These are phyloP conservation scores for Cryptococcus amylolentus DNA, from an alignment of 1,284 basidiomycete species.

Conservation along the genomic window DNA sequence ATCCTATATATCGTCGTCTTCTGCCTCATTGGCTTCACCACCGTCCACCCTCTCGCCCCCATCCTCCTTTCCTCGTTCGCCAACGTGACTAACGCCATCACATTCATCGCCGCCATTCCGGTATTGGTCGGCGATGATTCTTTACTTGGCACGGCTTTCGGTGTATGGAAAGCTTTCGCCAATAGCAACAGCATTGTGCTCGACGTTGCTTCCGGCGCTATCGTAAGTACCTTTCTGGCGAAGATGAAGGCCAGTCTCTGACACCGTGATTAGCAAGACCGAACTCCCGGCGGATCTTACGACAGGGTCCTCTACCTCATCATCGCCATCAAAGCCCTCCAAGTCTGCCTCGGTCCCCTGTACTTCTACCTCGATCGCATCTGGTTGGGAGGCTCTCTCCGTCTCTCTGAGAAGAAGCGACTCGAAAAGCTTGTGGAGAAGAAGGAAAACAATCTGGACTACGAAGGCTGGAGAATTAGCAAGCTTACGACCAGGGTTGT, in stretches of 20 bases:
- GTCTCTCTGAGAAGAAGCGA: conserved; percentile 36
- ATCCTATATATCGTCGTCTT: conserved; percentile 49
- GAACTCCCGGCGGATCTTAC: conserved; percentile 39
- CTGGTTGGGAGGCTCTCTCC: conserved; percentile 43
- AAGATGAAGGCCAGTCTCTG: neutral
- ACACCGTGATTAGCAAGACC: conserved; percentile 40
- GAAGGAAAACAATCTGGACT: conserved; percentile 12
- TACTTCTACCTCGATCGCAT: conserved; percentile 42
- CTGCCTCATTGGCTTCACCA: conserved; percentile 47
- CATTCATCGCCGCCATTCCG: conserved; percentile 50
- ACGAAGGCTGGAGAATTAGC: conserved; percentile 22
- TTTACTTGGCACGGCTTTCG: conserved; percentile 51
- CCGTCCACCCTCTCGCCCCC: conserved; percentile 47
- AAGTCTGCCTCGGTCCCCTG: conserved; percentile 43
- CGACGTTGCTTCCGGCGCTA: conserved; percentile 48
- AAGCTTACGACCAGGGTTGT: conserved; percentile 15
- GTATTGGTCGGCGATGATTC: conserved; percentile 46
- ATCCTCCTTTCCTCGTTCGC: conserved; percentile 48
- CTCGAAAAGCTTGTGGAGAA: conserved; percentile 26
- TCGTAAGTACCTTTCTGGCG: conserved; percentile 21
- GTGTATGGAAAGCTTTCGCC: conserved; percentile 50
- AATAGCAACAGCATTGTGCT: conserved; percentile 44
- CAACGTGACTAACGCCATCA: conserved; percentile 45
- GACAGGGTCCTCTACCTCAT: conserved; percentile 48
- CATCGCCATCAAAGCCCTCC: conserved; percentile 50